Evolutionary conservation across 2,329 filamentous ascomycete genomes (phyloP).

Genomic region (Claviceps arundinis): DNA sequence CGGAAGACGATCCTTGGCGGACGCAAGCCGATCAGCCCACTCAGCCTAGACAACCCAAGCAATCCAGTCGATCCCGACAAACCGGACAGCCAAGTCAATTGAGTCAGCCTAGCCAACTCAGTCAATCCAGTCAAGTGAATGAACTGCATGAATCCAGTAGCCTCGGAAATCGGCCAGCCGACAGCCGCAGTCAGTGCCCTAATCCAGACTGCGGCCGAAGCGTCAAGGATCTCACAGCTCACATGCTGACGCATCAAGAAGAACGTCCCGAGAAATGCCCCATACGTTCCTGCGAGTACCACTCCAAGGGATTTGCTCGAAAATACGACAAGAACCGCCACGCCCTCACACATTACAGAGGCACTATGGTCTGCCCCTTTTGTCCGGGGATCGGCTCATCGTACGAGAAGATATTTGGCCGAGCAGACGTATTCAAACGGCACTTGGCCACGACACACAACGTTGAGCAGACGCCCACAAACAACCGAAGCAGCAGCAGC

Average conservation of each 20-base stretch:
- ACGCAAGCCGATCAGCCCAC: conserved; percentile 14
- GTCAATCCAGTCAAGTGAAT: no score
- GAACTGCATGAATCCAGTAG: no score
- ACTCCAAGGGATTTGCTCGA: conserved; percentile 83
- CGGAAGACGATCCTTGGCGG: conserved; percentile 11
- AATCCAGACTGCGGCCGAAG: conserved; percentile 45
- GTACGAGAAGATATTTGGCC: conserved; percentile 89
- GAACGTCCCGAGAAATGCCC: conserved; percentile 94
- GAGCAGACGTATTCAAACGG: conserved; percentile 93
- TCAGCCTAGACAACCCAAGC: no score
- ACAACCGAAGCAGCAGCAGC: conserved; percentile 39
- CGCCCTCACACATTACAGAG: conserved; percentile 92
- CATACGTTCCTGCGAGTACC: conserved; percentile 85
- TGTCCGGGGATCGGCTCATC: conserved; percentile 79
- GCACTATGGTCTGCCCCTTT: conserved; percentile 95
- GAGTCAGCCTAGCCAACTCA: no score
- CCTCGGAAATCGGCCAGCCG: conserved; percentile 15
- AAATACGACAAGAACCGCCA: conserved; percentile 99
- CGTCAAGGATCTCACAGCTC: conserved; percentile 60
- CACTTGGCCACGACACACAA: conserved; percentile 87
- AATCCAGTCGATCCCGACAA: no score
- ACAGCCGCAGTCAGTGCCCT: conserved; percentile 37
- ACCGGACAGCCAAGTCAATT: no score
- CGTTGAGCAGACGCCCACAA: conserved; percentile 87
- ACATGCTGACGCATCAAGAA: conserved; percentile 91